Conservation (phyloP, 2,329 filamentous ascomycete species). For the Xylaria sp. region DNA sequence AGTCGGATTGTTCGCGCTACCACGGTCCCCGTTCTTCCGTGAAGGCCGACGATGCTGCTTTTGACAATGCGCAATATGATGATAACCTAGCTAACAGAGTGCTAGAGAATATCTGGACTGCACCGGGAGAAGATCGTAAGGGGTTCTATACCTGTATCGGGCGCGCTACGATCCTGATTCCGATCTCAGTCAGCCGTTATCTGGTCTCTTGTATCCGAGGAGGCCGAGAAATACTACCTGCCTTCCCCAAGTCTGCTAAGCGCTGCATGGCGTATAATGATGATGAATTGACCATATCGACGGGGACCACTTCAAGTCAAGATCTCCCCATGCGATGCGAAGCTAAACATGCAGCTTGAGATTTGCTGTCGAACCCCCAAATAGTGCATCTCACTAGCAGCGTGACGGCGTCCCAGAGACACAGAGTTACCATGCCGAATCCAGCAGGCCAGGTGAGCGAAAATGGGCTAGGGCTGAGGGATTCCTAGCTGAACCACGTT, state of each 20-base stretch:
- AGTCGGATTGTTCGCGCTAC: neutral
- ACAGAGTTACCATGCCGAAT: conserved; percentile 23
- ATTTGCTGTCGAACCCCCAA: conserved; percentile 22
- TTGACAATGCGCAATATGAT: conserved; percentile 1
- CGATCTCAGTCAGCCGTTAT: conserved; percentile 8
- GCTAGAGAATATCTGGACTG: conserved; percentile 10
- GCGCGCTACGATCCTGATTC: conserved; percentile 12
- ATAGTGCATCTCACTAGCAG: conserved; percentile 14
- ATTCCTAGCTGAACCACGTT: conserved; percentile 37
- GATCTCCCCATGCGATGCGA: conserved; percentile 1
- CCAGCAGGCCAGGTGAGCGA: conserved; percentile 27
- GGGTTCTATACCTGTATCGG: conserved; percentile 13
- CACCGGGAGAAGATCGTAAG: neutral
- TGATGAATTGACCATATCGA: neutral
- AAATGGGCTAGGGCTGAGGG: conserved; percentile 24
- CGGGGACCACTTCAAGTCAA: conserved; percentile 9
- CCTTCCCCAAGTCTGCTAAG: neutral
- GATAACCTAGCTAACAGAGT: conserved; percentile 2
- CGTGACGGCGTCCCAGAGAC: conserved; percentile 9
- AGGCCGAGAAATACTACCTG: conserved; percentile 2
- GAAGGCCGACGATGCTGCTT: conserved; percentile 2
- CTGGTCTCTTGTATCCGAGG: conserved; percentile 13
- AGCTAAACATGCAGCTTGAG: conserved; percentile 26
- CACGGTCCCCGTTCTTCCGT: neutral
- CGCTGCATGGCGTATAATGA: neutral